Percentiles rank a stretch among this genome's conserved stretches.
Evolutionary conservation across 148 eudicot genomes (phyloP).

Genomic region (Rheum nobile): DNA sequence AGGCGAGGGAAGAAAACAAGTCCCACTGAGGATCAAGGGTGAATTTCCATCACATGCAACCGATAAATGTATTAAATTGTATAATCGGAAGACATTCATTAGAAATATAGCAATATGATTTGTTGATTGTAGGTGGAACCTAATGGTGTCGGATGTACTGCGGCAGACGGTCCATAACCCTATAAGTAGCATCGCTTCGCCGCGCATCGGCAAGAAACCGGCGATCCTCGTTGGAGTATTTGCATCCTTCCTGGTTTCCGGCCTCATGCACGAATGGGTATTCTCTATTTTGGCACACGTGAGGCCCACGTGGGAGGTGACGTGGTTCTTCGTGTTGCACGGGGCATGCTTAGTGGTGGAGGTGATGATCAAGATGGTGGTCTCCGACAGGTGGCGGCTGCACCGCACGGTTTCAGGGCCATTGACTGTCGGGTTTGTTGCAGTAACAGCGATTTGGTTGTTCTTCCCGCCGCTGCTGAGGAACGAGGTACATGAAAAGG

Average conservation of each 20-base stretch:
- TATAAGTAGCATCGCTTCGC: constrained; percentile 10
- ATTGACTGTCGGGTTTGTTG: constrained; percentile 38
- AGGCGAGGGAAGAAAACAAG: too few species aligned
- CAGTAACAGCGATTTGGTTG: constrained; percentile 35
- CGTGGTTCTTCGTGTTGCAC: constrained; percentile 47
- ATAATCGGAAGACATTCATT: too few species aligned
- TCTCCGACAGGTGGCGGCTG: constrained; percentile 12
- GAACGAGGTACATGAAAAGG: constrained; percentile 24
- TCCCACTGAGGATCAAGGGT: too few species aligned
- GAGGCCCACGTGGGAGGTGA: constrained; percentile 56
- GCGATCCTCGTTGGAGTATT: constrained; percentile 7
- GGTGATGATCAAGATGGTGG: constrained; percentile 27
- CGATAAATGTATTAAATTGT: too few species aligned
- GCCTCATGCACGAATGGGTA: constrained; percentile 55
- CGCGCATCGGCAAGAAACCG: constrained; percentile 15
- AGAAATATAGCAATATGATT: too few species aligned
- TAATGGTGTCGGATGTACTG: constrained; percentile 39
- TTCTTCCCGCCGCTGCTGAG: constrained; percentile 50
- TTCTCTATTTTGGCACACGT: constrained; percentile 30
- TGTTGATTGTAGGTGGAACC: constrained; percentile 39
- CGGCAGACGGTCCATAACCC: constrained; percentile 37
- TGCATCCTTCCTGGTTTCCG: constrained; percentile 42
- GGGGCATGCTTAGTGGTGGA: constrained; percentile 36
- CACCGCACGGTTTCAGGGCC: constrained; percentile 25
- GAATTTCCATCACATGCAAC: too few species aligned